phyloP scores from a whole-genome alignment of 2,329 filamentous ascomycete species.

The Clarireedia hainanense region DNA sequence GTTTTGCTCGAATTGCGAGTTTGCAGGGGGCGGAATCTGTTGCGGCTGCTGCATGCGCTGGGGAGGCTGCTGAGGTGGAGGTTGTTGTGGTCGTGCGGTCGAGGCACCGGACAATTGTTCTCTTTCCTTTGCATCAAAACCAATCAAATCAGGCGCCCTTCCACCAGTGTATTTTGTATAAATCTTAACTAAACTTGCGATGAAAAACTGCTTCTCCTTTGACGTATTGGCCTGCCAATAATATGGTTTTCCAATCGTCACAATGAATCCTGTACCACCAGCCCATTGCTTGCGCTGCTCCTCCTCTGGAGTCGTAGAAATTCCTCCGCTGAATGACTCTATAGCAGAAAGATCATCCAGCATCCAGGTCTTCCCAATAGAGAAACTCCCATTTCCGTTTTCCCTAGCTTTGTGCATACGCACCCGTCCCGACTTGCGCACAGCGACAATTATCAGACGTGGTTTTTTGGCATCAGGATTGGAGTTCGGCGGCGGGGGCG shows the following conservation, averaged over 20 bases:
- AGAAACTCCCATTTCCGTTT: slow-evolving; percentile 88
- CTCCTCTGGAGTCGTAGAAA: slow-evolving; percentile 50
- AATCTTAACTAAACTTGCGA: slow-evolving; percentile 92
- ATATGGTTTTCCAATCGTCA: slow-evolving; percentile 88
- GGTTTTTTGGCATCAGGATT: slow-evolving; percentile 71
- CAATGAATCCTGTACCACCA: slow-evolving; percentile 73
- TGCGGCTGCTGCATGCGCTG: not conserved
- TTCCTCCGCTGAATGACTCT: slow-evolving; percentile 67
- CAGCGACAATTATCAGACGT: slow-evolving; percentile 85
- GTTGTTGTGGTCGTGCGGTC: slow-evolving; percentile 14
- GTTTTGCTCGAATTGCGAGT: slow-evolving; percentile 18
- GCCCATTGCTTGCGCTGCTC: slow-evolving; percentile 65
- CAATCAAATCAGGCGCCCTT: slow-evolving; percentile 65
- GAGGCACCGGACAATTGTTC: slow-evolving; percentile 61
- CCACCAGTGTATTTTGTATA: slow-evolving; percentile 94
- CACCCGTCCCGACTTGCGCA: slow-evolving; percentile 84
- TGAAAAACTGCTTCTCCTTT: slow-evolving; percentile 98
- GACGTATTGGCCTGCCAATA: slow-evolving; percentile 92
- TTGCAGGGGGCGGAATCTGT: slow-evolving; percentile 13
- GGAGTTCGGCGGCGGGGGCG: slow-evolving; percentile 75
- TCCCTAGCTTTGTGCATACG: slow-evolving; percentile 96
- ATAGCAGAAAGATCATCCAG: slow-evolving; percentile 81
- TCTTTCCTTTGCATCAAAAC: slow-evolving; percentile 74
- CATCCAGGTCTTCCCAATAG: slow-evolving; percentile 97
- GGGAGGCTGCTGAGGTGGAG: slow-evolving; percentile 15